These are phyloP conservation scores for Trifolium subterraneum DNA, from an alignment of 306 rosid species.

Conservation along the genomic window DNA sequence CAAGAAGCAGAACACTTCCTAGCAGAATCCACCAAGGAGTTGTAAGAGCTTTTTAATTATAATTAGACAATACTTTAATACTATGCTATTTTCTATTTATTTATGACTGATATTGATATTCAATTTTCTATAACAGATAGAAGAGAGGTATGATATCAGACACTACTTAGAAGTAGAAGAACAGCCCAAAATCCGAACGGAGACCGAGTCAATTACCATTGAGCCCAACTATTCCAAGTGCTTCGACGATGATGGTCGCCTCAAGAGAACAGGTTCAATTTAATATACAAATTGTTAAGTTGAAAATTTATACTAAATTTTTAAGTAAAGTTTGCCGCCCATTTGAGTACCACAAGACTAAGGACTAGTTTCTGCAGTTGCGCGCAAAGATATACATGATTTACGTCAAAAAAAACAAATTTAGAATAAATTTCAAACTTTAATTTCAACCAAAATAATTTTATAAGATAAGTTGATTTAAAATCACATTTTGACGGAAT, in stretches of 20 bases:
- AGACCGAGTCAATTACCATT: conserved; percentile 49
- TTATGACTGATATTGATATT: neutral
- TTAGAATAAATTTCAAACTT: neutral
- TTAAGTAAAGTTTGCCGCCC: too few species aligned
- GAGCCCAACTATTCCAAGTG: conserved; percentile 63
- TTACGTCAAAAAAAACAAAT: too few species aligned
- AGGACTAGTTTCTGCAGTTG: too few species aligned
- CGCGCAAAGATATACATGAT: too few species aligned
- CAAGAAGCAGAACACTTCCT: conserved; percentile 78
- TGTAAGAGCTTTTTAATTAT: conserved; percentile 45
- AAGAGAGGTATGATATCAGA: conserved; percentile 68
- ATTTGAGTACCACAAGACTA: too few species aligned
- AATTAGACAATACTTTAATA: neutral
- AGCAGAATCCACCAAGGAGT: conserved; percentile 77
- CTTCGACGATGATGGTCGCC: conserved; percentile 83
- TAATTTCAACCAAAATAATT: too few species aligned
- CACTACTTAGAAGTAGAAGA: conserved; percentile 67
- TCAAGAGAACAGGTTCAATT: conserved; percentile 72
- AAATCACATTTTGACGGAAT: too few species aligned
- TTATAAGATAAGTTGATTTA: too few species aligned
- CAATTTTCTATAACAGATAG: conserved; percentile 48
- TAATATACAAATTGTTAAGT: neutral
- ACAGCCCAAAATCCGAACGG: conserved; percentile 53
- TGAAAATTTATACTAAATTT: neutral
- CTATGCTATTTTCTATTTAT: neutral